Conservation (phyloP, 83 land plant species). For the Picea mariana region DNA sequence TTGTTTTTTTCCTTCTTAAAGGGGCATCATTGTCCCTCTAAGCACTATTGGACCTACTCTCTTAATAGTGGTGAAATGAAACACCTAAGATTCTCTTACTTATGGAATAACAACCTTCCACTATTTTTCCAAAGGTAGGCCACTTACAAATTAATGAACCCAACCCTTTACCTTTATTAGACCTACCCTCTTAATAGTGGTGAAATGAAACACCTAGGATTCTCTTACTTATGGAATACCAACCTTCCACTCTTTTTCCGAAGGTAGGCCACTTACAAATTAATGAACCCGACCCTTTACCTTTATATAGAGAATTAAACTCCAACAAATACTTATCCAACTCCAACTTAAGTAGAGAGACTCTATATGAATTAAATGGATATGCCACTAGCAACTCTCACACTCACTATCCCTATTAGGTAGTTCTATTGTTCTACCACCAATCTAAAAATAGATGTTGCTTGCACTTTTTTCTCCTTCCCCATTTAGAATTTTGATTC, state of each 20-base stretch:
- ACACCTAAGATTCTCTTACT: not conserved
- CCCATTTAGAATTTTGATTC: too few species aligned
- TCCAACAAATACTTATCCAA: not conserved
- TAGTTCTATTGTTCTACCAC: too few species aligned
- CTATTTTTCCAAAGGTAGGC: not conserved
- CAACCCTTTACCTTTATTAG: not conserved
- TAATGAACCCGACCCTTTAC: not conserved
- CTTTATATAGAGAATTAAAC: not conserved
- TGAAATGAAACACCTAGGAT: not conserved
- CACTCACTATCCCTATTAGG: not conserved
- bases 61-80: not conserved
- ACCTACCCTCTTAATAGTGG: not conserved
- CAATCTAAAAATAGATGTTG: too few species aligned
- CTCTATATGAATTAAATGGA: not conserved
- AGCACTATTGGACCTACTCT: not conserved
- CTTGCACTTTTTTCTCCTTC: too few species aligned
- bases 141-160: not conserved
- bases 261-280: not conserved
- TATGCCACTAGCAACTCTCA: not conserved
- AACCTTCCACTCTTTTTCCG: not conserved
- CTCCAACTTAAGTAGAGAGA: not conserved
- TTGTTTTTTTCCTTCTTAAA: not conserved
- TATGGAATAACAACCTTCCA: not conserved
- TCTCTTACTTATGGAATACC: not conserved
- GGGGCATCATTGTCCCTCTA: not conserved